Evolutionary conservation across 139 green algal genomes (phyloP).

Genomic region (Volvox reticuliferus): DNA sequence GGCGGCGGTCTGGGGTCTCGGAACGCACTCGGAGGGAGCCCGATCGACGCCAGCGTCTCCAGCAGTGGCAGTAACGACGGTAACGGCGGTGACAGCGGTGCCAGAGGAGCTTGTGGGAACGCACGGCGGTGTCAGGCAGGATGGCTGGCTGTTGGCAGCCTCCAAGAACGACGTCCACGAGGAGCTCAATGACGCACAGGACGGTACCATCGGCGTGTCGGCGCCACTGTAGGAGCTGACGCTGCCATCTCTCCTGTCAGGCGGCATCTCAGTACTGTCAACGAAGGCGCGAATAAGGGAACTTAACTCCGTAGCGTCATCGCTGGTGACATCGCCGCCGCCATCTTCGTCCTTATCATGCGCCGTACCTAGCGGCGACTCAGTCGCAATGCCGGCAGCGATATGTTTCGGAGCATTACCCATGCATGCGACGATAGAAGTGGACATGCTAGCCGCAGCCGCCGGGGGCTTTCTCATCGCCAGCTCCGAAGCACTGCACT

Average conservation of each 20-base stretch:
- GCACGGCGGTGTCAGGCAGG: not conserved
- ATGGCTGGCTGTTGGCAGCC: not conserved
- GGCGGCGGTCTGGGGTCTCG: not conserved
- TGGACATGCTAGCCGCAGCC: not conserved
- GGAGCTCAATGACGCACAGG: not conserved
- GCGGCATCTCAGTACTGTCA: not conserved
- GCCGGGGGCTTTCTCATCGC: no score
- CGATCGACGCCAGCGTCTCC: no score
- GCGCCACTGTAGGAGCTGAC: not conserved
- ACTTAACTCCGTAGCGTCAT: not conserved
- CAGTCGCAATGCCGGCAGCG: not conserved
- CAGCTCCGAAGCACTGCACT: not conserved
- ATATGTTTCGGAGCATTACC: no score
- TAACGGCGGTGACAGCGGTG: not conserved
- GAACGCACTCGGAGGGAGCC: not conserved
- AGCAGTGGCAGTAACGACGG: no score
- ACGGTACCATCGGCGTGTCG: not conserved
- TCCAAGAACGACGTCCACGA: constrained; percentile 35
- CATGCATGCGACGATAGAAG: no score
- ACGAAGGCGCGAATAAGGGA: not conserved
- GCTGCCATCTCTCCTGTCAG: not conserved
- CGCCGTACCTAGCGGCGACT: not conserved
- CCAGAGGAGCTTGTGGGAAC: not conserved
- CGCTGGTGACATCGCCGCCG: not conserved
- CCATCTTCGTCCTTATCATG: not conserved